These are phyloP conservation scores for Puccinia hordei DNA, from an alignment of 1,284 basidiomycete genomes.

Conservation along the genomic window DNA sequence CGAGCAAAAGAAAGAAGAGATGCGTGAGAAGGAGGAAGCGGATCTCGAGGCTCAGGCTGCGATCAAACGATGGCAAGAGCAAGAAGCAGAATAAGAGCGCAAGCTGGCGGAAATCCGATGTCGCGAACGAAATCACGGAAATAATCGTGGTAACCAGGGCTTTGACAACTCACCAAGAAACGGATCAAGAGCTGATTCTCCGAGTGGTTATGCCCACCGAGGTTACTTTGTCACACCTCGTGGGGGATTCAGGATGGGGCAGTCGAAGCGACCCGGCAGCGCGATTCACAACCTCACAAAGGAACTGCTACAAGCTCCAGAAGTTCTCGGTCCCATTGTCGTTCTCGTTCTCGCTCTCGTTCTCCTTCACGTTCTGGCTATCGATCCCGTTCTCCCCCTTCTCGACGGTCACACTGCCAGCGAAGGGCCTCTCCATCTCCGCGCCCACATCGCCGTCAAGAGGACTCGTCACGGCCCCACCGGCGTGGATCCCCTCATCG, in stretches of 20 bases:
- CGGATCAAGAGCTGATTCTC: constrained; percentile 1
- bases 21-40: constrained; percentile 71
- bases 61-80: constrained; percentile 68
- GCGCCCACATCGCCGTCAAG: constrained; percentile 15
- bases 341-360: constrained; percentile 20
- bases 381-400: constrained; percentile 9
- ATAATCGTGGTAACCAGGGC: constrained; percentile 46
- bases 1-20: constrained; percentile 92
- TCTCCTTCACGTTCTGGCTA: constrained; percentile 5
- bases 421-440: constrained; percentile 5
- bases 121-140: constrained; percentile 52
- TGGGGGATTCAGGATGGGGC: constrained; percentile 42
- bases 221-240: constrained; percentile 36
- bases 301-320: not conserved
- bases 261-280: constrained; percentile 6
- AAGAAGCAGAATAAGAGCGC: constrained; percentile 61
- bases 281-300: constrained; percentile 11
- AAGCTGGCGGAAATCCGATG: constrained; percentile 57
- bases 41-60: constrained; percentile 65
- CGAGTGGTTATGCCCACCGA: constrained; percentile 10
- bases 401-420: not conserved
- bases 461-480: not conserved
- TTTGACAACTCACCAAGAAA: constrained; percentile 20
- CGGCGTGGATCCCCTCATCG: constrained; percentile 1
- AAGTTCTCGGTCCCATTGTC: constrained; percentile 1